Evolutionary conservation across 257 asterid species (phyloP), one percentile per base, ranked within the genome.

Genomic region (Solanum piurae): DNA sequence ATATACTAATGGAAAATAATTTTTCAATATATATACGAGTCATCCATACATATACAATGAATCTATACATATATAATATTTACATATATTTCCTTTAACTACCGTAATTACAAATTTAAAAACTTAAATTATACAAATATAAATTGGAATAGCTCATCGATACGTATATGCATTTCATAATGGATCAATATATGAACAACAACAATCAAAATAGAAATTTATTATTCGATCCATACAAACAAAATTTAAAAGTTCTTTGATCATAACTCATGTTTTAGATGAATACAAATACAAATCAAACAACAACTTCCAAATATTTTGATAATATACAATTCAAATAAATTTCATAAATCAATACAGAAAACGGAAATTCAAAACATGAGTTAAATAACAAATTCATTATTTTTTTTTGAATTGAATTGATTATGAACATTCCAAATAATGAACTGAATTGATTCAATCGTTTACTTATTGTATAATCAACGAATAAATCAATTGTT

Each of bases 71-170:
- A 52, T 52, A 18, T 20, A 52, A 18, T 46, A 46, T 12, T 12
- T 46, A 46, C 7, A 49, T 49, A 58, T 16, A 21, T 60, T 21
- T 21, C 27, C 25, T 60, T 21, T 60, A 60, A 60, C 0, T 60
- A 21, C 10, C 5, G 0, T 60, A 0, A 60, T 60, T 60, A 21
- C 6, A 60, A 21, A 7, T 7, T 18, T 0, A 60, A 21, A 60
- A 60, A 21, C 4, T 21, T 9, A 23, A 60, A 60, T 60, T 21
- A 21, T 9, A 60, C 27, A 60, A 60, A 60, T 21, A 0, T 60
- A 21, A 21, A 60, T 60, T 9, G 27, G 13, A 23, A 21, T 60
- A 23, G 29, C 68, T 60, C 68, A 21, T 60, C 27, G 0, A 60
- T 21, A 60, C 6, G 13, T 58, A 60, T 21, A 60, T 29, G 4